Evolutionary conservation across 352 stramenopile genomes (phyloP), one percentile per base, ranked within the genome.

Genomic region (Phytophthora megakarya): DNA sequence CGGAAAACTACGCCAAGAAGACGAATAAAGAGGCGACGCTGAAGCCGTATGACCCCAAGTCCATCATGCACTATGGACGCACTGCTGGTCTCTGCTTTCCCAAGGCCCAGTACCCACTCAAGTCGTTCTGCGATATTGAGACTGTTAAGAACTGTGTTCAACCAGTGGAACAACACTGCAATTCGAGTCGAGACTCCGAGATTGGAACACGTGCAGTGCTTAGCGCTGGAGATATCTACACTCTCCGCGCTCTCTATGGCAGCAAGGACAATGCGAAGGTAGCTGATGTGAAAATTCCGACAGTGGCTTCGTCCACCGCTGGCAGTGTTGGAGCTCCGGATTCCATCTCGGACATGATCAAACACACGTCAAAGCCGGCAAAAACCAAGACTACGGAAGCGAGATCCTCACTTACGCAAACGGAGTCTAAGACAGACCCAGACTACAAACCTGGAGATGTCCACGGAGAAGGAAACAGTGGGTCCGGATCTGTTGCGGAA

Each of bases 21-120:
- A 78, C 64, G 12, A 59, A 10, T 25, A 22, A 44, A 2, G 67
- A 88, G 53, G 81, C 80, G 2, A 73, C 74, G 1, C 50, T 90
- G 32, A 93, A 82, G 45, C 67, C 78, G 43, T 93, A 93, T 57
- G 81, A 93, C 58, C 73, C 72, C 4, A 66, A 70, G 21, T 91
- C 81, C 42, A 90, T 93, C 68, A 93, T 93, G 84, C 84, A 93
- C 67, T 93, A 93, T 37, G 79, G 80, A 9, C 76, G 75, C 40
- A 73, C 61, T 22, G 78, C 78, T 0, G 84, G 80, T 1, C 70
- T 93, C 9, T 93, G 84, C 65, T 82, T 93, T 30, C 84, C 84
- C 1, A 90, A 90, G 62, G 66, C 81, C 18, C 58, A 86, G 33
- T 87, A 90, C 45, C 72, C 78, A 15, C 69, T 87, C 25, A 78